Percentiles rank a stretch among this genome's conserved stretches.
phyloP scores from a whole-genome alignment of 208 protist genomes.

The Lotmaria passim region DNA sequence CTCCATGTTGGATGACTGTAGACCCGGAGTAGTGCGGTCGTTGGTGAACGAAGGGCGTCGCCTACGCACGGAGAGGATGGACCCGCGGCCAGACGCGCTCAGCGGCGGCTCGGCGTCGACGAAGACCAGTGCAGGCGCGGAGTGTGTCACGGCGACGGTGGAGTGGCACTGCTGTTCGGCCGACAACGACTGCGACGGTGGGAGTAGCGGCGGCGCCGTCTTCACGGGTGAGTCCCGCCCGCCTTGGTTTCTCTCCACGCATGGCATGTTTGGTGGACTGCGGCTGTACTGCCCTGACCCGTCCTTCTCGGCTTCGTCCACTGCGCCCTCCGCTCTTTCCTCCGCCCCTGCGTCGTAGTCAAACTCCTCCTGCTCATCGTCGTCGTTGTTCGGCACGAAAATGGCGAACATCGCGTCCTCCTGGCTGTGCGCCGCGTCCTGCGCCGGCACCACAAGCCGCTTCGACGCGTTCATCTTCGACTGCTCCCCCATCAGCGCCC shows the following conservation, averaged over 20 bases:
- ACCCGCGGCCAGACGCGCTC: slow-evolving; percentile 11
- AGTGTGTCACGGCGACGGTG: background rate
- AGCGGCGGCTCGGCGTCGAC: background rate
- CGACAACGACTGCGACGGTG: background rate
- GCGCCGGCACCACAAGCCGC: background rate
- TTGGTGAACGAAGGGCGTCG: background rate
- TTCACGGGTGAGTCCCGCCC: background rate
- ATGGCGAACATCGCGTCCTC: slow-evolving; percentile 50
- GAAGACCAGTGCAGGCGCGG: background rate
- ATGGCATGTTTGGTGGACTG: slow-evolving; percentile 13
- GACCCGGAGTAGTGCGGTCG: background rate
- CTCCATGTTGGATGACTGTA: background rate
- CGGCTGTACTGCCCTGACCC: background rate
- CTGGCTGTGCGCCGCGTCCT: slow-evolving; percentile 8
- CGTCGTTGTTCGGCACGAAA: slow-evolving; percentile 27
- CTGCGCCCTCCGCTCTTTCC: background rate
- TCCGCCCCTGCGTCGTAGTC: slow-evolving; percentile 1
- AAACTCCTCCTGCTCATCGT: slow-evolving; percentile 23
- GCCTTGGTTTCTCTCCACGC: background rate
- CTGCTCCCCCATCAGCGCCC: slow-evolving; percentile 30
- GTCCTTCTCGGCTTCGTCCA: background rate
- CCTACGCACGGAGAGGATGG: background rate
- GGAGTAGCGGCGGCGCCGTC: background rate
- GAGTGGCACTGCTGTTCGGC: background rate
- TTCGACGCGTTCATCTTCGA: slow-evolving; percentile 12